These are phyloP conservation scores for Trichosporon sp. DNA, from an alignment of 1,284 basidiomycete species.

Conservation along the genomic window DNA sequence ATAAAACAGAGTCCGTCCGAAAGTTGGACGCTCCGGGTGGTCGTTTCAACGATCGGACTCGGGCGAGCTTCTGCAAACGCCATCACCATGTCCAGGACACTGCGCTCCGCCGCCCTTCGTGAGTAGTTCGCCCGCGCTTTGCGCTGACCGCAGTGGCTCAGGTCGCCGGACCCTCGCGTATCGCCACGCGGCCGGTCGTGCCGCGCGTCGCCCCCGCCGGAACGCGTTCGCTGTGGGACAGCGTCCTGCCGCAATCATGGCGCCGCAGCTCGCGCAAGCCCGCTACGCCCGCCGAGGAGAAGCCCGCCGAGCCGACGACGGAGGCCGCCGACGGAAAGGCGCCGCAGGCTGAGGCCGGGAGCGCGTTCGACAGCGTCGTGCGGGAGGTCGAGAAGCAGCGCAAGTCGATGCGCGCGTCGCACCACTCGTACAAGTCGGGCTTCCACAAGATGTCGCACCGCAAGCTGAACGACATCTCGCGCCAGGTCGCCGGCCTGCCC, in stretches of 20 bases:
- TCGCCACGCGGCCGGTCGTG: constrained; percentile 4
- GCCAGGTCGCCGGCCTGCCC: constrained; percentile 81
- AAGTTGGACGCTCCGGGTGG: neutral
- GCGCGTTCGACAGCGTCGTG: constrained; percentile 14
- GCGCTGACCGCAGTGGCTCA: constrained; percentile 17
- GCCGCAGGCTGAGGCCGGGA: too few species aligned
- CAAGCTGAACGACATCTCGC: constrained; percentile 82
- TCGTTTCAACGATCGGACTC: neutral
- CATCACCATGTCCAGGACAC: constrained; percentile 23
- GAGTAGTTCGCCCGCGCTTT: neutral
- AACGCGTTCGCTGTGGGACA: constrained; percentile 9
- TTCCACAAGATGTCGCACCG: constrained; percentile 89
- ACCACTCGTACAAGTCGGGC: constrained; percentile 58
- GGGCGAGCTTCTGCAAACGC: neutral
- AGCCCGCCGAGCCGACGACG: neutral
- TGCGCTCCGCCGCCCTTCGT: constrained; percentile 20
- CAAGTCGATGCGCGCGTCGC: constrained; percentile 28
- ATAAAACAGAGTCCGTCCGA: constrained; percentile 3
- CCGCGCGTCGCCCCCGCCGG: neutral
- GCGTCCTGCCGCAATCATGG: constrained; percentile 12
- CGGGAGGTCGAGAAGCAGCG: constrained; percentile 12
- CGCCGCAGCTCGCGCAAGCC: constrained; percentile 14
- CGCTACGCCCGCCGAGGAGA: neutral
- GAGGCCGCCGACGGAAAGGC: too few species aligned
- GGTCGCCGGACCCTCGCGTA: constrained; percentile 19